These are phyloP conservation scores for Rhodamnia argentea DNA, from an alignment of 345 rosid species.

Conservation along the genomic window DNA sequence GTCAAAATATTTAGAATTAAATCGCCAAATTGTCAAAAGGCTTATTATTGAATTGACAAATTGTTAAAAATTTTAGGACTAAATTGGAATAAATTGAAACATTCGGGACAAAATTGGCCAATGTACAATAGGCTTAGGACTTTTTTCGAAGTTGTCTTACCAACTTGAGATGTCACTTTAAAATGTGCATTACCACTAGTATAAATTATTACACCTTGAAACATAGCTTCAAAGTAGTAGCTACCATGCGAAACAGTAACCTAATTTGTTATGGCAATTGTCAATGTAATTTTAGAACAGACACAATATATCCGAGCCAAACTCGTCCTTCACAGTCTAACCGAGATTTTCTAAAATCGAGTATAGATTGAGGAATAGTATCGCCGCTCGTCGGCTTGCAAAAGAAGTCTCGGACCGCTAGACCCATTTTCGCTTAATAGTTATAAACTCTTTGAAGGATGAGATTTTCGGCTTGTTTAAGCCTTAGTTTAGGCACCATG, in stretches of 20 bases:
- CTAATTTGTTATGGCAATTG: background rate
- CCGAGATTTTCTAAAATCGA: fast-evolving
- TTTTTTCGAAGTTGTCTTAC: background rate
- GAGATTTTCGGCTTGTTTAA: background rate
- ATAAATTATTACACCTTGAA: background rate
- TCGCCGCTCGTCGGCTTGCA: background rate
- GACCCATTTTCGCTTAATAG: background rate
- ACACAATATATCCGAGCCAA: background rate
- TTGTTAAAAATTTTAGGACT: no score
- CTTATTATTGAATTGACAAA: no score
- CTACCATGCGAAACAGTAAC: background rate
- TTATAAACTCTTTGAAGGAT: background rate
- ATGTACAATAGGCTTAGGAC: no score
- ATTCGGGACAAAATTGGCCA: no score
- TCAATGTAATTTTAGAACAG: background rate
- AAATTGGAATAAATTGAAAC: no score
- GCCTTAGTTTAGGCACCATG: background rate
- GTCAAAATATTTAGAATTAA: no score
- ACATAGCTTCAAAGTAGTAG: background rate
- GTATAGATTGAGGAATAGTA: background rate
- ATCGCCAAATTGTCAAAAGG: no score
- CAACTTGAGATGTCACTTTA: background rate
- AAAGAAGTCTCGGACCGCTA: background rate
- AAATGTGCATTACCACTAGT: background rate
- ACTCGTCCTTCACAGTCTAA: background rate